Conservation (phyloP, 2,329 filamentous ascomycete genomes). For the Aspergillus chevalieri region DNA sequence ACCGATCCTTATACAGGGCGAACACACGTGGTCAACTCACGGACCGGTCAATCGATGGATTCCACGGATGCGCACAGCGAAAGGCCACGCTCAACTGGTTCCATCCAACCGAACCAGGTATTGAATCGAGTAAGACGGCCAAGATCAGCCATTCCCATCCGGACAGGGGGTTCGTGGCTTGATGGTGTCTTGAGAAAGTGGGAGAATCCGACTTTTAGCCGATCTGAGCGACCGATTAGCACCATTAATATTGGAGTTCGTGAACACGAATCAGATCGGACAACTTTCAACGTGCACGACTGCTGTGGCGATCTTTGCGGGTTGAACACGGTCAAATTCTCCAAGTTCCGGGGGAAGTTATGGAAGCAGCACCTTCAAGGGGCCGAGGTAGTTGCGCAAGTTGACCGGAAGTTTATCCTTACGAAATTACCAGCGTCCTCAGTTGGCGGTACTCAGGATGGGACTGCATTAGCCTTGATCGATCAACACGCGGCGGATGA, state of each 20-base stretch:
- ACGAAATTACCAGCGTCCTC: conserved; percentile 46
- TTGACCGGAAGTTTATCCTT: conserved; percentile 86
- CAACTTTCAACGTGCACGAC: conserved; percentile 9
- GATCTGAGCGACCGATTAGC: conserved; percentile 39
- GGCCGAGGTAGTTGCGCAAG: conserved; percentile 69
- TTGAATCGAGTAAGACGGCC: conserved; percentile 9
- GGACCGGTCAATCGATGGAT: conserved; percentile 28
- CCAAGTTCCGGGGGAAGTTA: conserved; percentile 39
- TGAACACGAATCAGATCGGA: conserved; percentile 7
- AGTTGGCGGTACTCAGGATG: not conserved
- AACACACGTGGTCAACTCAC: conserved; percentile 26
- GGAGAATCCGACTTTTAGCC: conserved; percentile 71
- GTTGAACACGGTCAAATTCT: conserved; percentile 18
- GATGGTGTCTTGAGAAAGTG: conserved; percentile 57
- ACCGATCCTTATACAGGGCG: conserved; percentile 52
- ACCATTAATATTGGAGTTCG: conserved; percentile 24
- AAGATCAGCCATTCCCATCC: conserved; percentile 10
- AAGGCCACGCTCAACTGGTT: conserved; percentile 13
- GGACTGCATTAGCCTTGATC: conserved; percentile 60
- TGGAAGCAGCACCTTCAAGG: conserved; percentile 55
- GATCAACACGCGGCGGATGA: conserved; percentile 97
- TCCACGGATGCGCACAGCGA: conserved; percentile 2
- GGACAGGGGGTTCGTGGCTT: conserved; percentile 49
- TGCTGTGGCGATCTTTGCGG: conserved; percentile 18
- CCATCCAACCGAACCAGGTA: conserved; percentile 5